A percentile compares a stretch with the other conserved stretches of the same genome.
phyloP scores from a whole-genome alignment of 768 basidiomycete genomes.

The Pulveroboletus sp. region DNA sequence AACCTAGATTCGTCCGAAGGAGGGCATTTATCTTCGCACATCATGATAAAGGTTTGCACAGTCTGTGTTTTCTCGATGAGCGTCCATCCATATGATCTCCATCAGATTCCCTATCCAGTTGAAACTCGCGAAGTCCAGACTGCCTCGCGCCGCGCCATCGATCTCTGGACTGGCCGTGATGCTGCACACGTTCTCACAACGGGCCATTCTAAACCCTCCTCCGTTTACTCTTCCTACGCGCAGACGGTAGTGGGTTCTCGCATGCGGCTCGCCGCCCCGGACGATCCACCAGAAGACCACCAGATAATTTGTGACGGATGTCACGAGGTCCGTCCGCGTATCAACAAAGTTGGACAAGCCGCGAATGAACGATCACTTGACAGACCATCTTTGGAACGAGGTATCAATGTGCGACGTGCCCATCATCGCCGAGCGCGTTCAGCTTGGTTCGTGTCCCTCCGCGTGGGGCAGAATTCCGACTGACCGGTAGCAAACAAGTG shows the following conservation, averaged over 20 bases:
- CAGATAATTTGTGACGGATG: slow-evolving; percentile 60
- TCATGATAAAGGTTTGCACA: slow-evolving; percentile 80
- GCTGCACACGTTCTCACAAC: slow-evolving; percentile 54
- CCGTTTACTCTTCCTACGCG: slow-evolving; percentile 60
- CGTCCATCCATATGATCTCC: slow-evolving; percentile 1
- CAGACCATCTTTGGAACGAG: slow-evolving; percentile 74
- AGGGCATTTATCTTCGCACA: slow-evolving; percentile 81
- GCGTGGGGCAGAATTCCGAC: neutral
- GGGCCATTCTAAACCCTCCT: slow-evolving; percentile 48
- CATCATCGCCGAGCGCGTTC: slow-evolving; percentile 65
- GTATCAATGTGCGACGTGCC: slow-evolving; percentile 89
- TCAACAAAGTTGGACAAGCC: neutral
- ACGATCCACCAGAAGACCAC: slow-evolving; percentile 46
- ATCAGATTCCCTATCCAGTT: slow-evolving; percentile 82
- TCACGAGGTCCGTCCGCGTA: slow-evolving; percentile 42
- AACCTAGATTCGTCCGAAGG: slow-evolving; percentile 74
- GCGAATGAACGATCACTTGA: neutral
- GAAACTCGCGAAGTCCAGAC: slow-evolving; percentile 68
- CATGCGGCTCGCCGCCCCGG: slow-evolving; percentile 30
- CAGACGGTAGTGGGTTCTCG: slow-evolving; percentile 62
- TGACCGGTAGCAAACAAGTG: slow-evolving; percentile 50
- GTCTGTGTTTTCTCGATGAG: neutral
- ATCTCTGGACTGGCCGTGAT: slow-evolving; percentile 75
- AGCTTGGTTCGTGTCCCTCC: slow-evolving; percentile 53
- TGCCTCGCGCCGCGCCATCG: slow-evolving; percentile 68